Evolutionary conservation across 208 protist species (phyloP).

Genomic region (Naegleria gruberi): DNA sequence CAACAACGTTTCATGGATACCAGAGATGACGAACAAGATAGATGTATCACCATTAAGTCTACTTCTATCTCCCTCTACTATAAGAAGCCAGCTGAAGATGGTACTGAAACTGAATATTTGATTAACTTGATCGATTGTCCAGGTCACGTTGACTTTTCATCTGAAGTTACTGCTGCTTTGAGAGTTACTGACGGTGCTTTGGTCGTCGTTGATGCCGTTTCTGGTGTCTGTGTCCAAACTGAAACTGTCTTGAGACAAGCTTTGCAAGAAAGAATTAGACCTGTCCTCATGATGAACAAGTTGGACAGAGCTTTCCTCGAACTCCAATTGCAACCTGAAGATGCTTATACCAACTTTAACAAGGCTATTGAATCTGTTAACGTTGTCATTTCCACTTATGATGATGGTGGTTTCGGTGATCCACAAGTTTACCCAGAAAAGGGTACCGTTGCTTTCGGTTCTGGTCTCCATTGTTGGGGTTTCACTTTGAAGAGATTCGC

Average conservation of each 20-base stretch:
- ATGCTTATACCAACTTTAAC: slow-evolving; percentile 62
- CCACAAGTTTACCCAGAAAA: slow-evolving; percentile 63
- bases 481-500: slow-evolving; percentile 96
- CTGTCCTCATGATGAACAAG: slow-evolving; percentile 99
- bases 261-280: slow-evolving; percentile 93
- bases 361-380: slow-evolving; percentile 84
- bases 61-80: slow-evolving; percentile 97
- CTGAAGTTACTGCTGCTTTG: slow-evolving; percentile 97
- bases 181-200: slow-evolving; percentile 98
- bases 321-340: slow-evolving; percentile 77
- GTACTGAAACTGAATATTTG: slow-evolving; percentile 59
- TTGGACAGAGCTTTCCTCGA: slow-evolving; percentile 91
- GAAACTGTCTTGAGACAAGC: slow-evolving; percentile 97
- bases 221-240: slow-evolving; percentile 98
- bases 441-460: slow-evolving; percentile 95
- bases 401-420: slow-evolving; percentile 85
- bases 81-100: slow-evolving; percentile 38
- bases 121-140: slow-evolving; percentile 98
- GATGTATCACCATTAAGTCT: slow-evolving; percentile 99
- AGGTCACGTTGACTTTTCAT: slow-evolving; percentile 98
- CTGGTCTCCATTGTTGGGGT: slow-evolving; percentile 96
- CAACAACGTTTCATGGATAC: slow-evolving; percentile 84
- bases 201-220: slow-evolving; percentile 97
- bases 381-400: slow-evolving; percentile 95
- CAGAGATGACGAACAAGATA: slow-evolving; percentile 90